Base-by-base conservation (phyloP, 345 rosid genomes). In the Populus pruinosa region DNA sequence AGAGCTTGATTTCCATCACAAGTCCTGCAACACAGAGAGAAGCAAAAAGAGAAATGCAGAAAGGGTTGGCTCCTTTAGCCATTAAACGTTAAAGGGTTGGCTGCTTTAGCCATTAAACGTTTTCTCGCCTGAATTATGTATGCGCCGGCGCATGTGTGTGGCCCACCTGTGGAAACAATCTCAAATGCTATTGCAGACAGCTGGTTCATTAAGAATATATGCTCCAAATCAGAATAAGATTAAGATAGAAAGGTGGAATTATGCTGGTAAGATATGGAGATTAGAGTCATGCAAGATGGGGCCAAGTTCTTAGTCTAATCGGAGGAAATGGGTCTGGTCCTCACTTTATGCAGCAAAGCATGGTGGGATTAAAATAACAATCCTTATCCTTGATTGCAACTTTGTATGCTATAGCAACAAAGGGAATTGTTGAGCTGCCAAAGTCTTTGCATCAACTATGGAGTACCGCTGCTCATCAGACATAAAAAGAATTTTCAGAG, bases 301-400 rank as follows among this genome's bases (percentile, higher is more conserved):
- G 31, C 67, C 76, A 39, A 20, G 9, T 13, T 39, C 35, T 53
- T 35, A 23, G 18, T 5, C 17, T 23, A 73, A 73, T 74, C 13
- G 27, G 16, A 63, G 29, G 39, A 18, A 61, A 25, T 23, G 59
- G 69, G 29, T 74, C 38, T 74, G 67, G 77, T 74, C 67, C 29
- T 74, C 69, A 4, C 69, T 74, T 74, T 74, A 74, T 41, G 69
- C 29, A 74, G 77, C 77, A 74, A 18, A 39, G 33, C 49, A 13
- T 74, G 69, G 69, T 74, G 77, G 69, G 59, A 21, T 63, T 74
- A 41, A 38, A n/a, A 63, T 74, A 43, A 20, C 47, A 74, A 17
- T 39, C 4, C 65, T 62, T 61, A 7, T 10, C 47, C 47, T 56
- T 73, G 23, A 18, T 71, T 50, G 64, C 74, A 29, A 29, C 63